These are phyloP conservation scores for Trametes hirsuta DNA, from an alignment of 1,284 basidiomycete species.

Conservation along the genomic window DNA sequence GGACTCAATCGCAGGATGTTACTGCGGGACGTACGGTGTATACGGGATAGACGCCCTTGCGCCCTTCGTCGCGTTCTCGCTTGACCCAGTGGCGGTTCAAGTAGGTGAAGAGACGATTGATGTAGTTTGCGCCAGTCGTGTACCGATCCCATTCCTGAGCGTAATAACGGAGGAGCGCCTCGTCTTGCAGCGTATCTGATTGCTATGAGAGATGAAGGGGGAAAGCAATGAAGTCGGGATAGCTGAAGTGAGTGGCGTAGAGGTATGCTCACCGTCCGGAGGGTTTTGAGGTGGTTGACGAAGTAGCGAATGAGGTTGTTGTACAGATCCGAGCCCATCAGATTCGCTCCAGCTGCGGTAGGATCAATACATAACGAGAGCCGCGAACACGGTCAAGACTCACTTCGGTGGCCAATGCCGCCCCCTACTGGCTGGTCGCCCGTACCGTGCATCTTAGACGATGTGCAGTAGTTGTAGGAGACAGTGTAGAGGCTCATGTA, in stretches of 20 bases:
- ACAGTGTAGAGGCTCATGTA: constrained; percentile 95
- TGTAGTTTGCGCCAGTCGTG: constrained; percentile 95
- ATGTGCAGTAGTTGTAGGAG: constrained; percentile 97
- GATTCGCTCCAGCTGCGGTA: constrained; percentile 81
- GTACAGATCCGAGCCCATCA: constrained; percentile 96
- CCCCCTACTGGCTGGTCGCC: constrained; percentile 45
- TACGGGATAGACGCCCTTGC: constrained; percentile 93
- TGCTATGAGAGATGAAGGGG: constrained; percentile 47
- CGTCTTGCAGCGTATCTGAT: constrained; percentile 82
- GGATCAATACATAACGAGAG: constrained; percentile 25
- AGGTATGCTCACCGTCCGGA: constrained; percentile 59
- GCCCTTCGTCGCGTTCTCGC: constrained; percentile 96
- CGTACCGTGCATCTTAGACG: constrained; percentile 78
- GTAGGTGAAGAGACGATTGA: constrained; percentile 95
- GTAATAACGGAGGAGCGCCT: constrained; percentile 90
- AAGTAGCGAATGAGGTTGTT: constrained; percentile 89
- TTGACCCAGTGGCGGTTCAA: constrained; percentile 99
- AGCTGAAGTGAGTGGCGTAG: constrained; percentile 15
- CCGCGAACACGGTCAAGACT: constrained; percentile 34
- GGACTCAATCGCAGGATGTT: neutral
- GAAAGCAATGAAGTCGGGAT: constrained; percentile 19
- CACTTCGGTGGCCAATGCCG: constrained; percentile 61
- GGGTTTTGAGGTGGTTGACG: constrained; percentile 71
- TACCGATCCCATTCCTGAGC: constrained; percentile 95
- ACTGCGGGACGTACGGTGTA: constrained; percentile 78